phyloP scores from a whole-genome alignment of 2,329 filamentous ascomycete species.

The Botrytis cinerea region DNA sequence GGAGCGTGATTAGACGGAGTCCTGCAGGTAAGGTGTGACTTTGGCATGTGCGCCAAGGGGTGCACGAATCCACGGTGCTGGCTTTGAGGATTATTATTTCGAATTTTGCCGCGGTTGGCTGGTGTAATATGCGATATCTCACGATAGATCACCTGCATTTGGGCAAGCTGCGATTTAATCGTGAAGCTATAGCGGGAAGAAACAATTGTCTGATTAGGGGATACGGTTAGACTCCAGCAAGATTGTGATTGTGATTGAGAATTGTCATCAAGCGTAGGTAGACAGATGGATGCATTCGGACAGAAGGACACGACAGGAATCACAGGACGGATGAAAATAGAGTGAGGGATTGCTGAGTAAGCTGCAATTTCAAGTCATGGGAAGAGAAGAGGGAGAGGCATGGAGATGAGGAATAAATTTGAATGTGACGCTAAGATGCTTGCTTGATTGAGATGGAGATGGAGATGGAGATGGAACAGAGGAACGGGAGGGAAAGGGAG shows the following conservation, averaged over 20 bases:
- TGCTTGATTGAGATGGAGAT: background rate
- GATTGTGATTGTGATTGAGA: background rate
- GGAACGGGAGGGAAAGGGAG: background rate
- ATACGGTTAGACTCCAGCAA: background rate
- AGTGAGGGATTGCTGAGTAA: background rate
- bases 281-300: background rate
- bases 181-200: background rate
- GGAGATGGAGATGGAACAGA: background rate
- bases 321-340: background rate
- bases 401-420: background rate
- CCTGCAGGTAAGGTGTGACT: background rate
- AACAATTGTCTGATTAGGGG: background rate
- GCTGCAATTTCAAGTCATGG: background rate
- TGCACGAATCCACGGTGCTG: slow-evolving; percentile 2
- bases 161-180: background rate
- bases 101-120: slow-evolving; percentile 17
- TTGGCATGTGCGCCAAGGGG: slow-evolving; percentile 5
- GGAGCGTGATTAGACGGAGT: background rate
- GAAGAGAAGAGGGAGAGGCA: background rate
- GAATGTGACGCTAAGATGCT: background rate
- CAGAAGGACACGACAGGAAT: background rate
- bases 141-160: background rate
- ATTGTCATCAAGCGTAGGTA: background rate
- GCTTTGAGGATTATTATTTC: slow-evolving; percentile 8
- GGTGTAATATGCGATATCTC: background rate